Conservation (phyloP, 768 basidiomycete genomes). For the Auriculariales sp. region DNA sequence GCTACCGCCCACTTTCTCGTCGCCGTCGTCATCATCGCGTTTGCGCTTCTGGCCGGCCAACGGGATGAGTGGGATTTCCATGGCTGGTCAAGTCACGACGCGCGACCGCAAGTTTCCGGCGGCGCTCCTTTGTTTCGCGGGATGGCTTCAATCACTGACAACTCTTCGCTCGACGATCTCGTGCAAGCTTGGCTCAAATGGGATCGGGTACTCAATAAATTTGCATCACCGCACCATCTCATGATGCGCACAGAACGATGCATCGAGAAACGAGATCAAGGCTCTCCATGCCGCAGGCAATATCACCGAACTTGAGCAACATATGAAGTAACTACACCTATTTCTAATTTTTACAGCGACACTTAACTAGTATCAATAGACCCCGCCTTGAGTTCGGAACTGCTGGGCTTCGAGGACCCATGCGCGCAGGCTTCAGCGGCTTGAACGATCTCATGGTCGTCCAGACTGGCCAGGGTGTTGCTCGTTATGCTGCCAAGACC, state of each 20-base stretch:
- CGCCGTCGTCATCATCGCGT: constrained; percentile 3
- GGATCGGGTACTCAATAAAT: constrained; percentile 29
- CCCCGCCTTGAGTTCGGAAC: constrained; percentile 77
- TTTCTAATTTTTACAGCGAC: neutral
- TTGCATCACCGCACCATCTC: neutral
- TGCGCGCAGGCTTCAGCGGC: constrained; percentile 83
- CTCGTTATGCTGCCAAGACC: constrained; percentile 47
- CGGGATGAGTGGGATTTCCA: no score
- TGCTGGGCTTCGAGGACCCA: constrained; percentile 63
- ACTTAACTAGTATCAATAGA: constrained; percentile 4
- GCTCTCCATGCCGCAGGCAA: constrained; percentile 28
- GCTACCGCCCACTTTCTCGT: neutral
- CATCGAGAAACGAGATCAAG: constrained; percentile 34
- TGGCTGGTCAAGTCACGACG: constrained; percentile 2
- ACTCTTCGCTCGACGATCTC: constrained; percentile 21
- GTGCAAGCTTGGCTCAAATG: constrained; percentile 37
- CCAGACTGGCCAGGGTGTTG: constrained; percentile 74
- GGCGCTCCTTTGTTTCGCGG: constrained; percentile 3
- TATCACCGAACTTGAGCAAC: constrained; percentile 33
- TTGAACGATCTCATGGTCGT: constrained; percentile 83
- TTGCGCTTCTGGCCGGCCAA: constrained; percentile 8
- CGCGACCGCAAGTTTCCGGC: neutral
- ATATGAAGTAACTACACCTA: constrained; percentile 31
- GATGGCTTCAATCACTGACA: constrained; percentile 8
- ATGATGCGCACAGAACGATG: constrained; percentile 26